Percentiles rank a stretch among this genome's conserved stretches.
Evolutionary conservation across 116 monocot genomes (phyloP).

Genomic region (Phalaenopsis hybrid): DNA sequence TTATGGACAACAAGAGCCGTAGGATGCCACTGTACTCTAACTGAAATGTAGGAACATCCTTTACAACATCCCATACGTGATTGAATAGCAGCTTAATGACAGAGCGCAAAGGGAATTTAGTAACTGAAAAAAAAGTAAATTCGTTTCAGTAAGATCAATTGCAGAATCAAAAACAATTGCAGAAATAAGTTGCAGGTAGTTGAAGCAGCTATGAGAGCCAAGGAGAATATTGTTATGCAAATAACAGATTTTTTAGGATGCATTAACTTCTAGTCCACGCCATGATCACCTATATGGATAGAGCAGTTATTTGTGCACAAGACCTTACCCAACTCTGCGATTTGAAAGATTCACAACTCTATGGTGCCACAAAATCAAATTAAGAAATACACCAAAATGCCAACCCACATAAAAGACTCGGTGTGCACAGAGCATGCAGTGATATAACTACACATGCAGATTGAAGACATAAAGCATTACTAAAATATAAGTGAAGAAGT

Average conservation of each 20-base stretch:
- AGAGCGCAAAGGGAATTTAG: constrained; percentile 38
- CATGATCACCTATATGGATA: not conserved
- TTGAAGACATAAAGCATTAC: not conserved
- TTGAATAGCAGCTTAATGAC: constrained; percentile 58
- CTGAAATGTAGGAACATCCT: constrained; percentile 47
- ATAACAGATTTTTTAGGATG: not conserved
- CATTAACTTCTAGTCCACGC: not conserved
- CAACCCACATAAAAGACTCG: not conserved
- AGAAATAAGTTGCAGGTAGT: not conserved
- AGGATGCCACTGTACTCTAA: constrained; percentile 74
- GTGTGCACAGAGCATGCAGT: not conserved
- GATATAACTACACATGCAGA: not conserved
- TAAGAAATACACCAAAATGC: not conserved
- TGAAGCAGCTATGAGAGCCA: constrained; percentile 1
- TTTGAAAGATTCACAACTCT: not conserved
- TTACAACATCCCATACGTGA: constrained; percentile 72
- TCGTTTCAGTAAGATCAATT: not conserved
- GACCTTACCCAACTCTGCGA: not conserved
- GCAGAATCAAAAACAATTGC: not conserved
- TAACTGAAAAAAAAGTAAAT: constrained; percentile 31
- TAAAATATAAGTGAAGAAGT: not conserved
- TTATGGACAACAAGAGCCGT: constrained; percentile 49
- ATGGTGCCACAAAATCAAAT: not conserved
- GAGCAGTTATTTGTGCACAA: not conserved
- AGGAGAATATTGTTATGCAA: not conserved